Percentiles rank a stretch among this genome's conserved stretches.
phyloP scores from a whole-genome alignment of 1,284 basidiomycete species.

The Puccinia hordei region DNA sequence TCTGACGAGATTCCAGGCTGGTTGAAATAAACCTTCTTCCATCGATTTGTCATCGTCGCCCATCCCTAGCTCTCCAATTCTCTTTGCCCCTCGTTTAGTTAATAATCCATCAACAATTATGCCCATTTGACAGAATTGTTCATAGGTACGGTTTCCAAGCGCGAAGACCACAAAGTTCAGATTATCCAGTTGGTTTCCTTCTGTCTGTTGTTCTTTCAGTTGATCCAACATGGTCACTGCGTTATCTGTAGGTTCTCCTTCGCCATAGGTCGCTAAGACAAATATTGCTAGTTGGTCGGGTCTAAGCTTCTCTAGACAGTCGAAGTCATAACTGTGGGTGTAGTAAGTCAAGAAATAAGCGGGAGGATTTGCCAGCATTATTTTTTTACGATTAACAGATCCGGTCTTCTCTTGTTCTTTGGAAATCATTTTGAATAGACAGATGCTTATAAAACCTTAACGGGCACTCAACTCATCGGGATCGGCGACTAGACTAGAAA shows the following conservation, averaged over 20 bases:
- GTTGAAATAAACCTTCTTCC: conserved; percentile 69
- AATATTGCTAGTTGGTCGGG: conserved; percentile 85
- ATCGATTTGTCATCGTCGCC: conserved; percentile 99
- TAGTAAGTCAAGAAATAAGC: neutral
- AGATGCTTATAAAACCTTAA: neutral
- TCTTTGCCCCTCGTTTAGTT: conserved; percentile 75
- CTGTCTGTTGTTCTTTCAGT: conserved; percentile 78
- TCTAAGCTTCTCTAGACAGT: conserved; percentile 87
- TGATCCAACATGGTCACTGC: conserved; percentile 94
- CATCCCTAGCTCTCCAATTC: conserved; percentile 88
- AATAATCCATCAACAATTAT: conserved; percentile 76
- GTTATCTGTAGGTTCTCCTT: conserved; percentile 98
- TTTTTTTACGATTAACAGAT: neutral
- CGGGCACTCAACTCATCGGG: conserved; percentile 70
- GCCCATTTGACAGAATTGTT: conserved; percentile 64
- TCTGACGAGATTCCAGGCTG: too few relatives aligned
- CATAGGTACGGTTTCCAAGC: conserved; percentile 82
- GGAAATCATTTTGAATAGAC: neutral
- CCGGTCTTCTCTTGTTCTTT: neutral
- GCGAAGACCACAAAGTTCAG: conserved; percentile 95
- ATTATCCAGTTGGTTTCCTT: conserved; percentile 77
- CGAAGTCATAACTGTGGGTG: conserved; percentile 76
- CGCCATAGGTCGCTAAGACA: conserved; percentile 96
- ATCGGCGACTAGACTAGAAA: conserved; percentile 89
- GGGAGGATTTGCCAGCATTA: neutral